Evolutionary conservation across 192 early-diverging fungal species (phyloP), one percentile per base, ranked within the genome.

Genomic region (Coemansia sp.): DNA sequence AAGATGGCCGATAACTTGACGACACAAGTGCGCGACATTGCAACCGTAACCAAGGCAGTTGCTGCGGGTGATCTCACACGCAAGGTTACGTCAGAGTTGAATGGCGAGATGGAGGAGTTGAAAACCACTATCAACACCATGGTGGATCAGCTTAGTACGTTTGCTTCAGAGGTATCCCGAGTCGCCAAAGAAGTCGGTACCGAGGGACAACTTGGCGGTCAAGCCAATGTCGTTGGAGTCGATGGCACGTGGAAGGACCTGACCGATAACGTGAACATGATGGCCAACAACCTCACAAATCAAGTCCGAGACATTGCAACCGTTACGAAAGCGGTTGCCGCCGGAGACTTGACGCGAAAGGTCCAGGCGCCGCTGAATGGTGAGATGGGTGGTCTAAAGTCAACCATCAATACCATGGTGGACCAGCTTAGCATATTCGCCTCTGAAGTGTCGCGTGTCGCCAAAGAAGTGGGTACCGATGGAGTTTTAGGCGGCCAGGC

Each of bases 181-280:
- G 88, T 90, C 0, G 83, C 88, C 15, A 82, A 84, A 24, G 87
- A 90, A 65, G 88, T 90, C 14, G 88, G 88, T 0, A 88, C 86
- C 0, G 88, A 90, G 65, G 89, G 68, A 2, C 50, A 32, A 0
- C 62, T 70, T 0, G 68, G 60, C 6, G 68, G 68, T 5, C 60
- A 62, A 3, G 68, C 68, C 1, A 43, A 58, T 38, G 68, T 70
- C 1, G 23, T 37, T 0, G 32, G 29, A 12, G 68, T 70, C 6
- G 61, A 56, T 17, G 68, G 68, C 10, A 70, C 68, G 0, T 70
- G 68, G 68, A 63, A 63, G 65, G 74, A 86, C 37, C 64, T 37
- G 27, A 58, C 85, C 56, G 83, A 87, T 64, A 66, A 86, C 45
- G 82, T 83, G 11, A 86, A 88, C 48, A 82, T 83, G 17, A 84